Base-by-base conservation (phyloP, 2,329 filamentous ascomycete species). In the Sporothrix mexicana region DNA sequence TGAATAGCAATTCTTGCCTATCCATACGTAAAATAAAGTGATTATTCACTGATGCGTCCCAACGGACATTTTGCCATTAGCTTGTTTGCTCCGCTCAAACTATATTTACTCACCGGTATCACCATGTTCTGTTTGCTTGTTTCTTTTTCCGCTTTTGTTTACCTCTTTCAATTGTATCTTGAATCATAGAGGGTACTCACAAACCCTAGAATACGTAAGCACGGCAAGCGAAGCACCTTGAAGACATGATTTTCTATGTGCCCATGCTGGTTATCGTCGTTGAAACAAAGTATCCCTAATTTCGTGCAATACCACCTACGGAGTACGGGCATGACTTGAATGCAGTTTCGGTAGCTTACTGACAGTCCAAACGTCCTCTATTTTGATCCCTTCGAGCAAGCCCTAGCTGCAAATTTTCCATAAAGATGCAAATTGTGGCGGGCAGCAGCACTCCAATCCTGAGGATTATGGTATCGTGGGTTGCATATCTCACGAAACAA, bases 151-250 rank as follows among this genome's bases (percentile, higher is more conserved):
- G 62, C 62, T 49, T 67, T 49, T 67, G 43, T 67, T 30, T 17
- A 13, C 30, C 62, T 67, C 62, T 43, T 67, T 17, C 13, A 49
- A 49, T 67, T n/a, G 30, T 25, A 30, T 67, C 61, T 41, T 36
- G 6, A 20, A 5, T n/a, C 23, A 41, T 12, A 20, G 0, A 43
- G 13, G 12, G n/a, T 36, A 17, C 61, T 7, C 30, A 45, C 23
- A 1, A 15, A 30, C 23, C 53, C 23, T 4, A 17, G 30, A 15
- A 53, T 10, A 57, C 15, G 23, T 6, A 57, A 30, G 30, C 53
- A 30, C 23, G 10, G 23, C 23, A 57, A 57, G 23, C 53, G 23
- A 57, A 15, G 53, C 15, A 10, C 3, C 15, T 2, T 17, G 9
- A 23, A 23, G 20, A 20, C 20, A 51, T 51, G 15, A 3, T 17